Evolutionary conservation across 352 stramenopile genomes (phyloP).

Genomic region (Elongisporangium prolatum): DNA sequence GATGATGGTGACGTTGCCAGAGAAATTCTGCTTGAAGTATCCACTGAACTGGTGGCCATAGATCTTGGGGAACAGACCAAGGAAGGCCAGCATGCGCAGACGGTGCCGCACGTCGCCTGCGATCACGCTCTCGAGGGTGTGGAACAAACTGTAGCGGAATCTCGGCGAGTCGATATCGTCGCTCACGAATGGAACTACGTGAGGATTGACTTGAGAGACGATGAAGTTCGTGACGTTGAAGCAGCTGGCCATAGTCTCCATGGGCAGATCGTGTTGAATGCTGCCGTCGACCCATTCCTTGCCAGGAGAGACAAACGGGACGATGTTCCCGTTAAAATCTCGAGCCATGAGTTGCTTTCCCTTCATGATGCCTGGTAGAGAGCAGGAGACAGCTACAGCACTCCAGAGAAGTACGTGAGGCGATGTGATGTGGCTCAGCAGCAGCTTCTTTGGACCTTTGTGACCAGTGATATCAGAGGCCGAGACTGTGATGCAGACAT

Average conservation of each 20-base stretch:
- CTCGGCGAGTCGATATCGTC: slow-evolving; percentile 80
- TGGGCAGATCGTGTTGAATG: slow-evolving; percentile 89
- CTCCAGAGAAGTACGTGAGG: slow-evolving; percentile 90
- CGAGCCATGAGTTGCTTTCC: slow-evolving; percentile 76
- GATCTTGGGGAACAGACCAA: slow-evolving; percentile 85
- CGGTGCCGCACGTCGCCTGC: slow-evolving; percentile 48
- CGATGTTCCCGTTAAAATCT: slow-evolving; percentile 81
- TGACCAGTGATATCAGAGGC: slow-evolving; percentile 86
- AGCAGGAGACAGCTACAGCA: slow-evolving; percentile 88
- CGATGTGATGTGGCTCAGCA: slow-evolving; percentile 93
- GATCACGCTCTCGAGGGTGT: slow-evolving; percentile 85
- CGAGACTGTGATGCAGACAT: slow-evolving; percentile 94
- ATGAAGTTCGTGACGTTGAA: slow-evolving; percentile 94
- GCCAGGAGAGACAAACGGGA: slow-evolving; percentile 88
- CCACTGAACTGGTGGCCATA: slow-evolving; percentile 76
- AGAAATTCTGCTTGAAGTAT: slow-evolving; percentile 93
- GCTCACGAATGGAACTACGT: slow-evolving; percentile 90
- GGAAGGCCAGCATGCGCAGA: slow-evolving; percentile 71
- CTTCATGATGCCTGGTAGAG: slow-evolving; percentile 90
- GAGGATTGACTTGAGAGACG: slow-evolving; percentile 86
- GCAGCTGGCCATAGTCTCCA: slow-evolving; percentile 91
- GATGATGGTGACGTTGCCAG: slow-evolving; percentile 95
- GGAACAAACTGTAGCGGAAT: slow-evolving; percentile 60
- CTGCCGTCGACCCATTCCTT: slow-evolving; percentile 93
- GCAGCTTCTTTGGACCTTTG: slow-evolving; percentile 73